These are phyloP conservation scores for Leucocoprinus birnbaumii DNA, from an alignment of 768 basidiomycete species.

Conservation along the genomic window DNA sequence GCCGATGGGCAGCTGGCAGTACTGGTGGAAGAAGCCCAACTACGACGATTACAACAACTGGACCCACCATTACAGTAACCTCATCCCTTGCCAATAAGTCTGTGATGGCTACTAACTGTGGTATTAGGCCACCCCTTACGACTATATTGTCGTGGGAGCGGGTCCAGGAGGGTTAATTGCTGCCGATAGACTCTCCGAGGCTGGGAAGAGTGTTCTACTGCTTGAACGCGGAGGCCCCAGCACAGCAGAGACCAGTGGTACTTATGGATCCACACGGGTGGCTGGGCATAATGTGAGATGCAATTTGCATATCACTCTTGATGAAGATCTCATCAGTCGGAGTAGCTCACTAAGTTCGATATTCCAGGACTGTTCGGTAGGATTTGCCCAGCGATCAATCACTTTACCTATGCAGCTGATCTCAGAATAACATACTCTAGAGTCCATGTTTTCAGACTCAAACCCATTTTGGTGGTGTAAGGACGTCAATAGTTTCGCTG, in stretches of 20 bases:
- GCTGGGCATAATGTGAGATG: background rate
- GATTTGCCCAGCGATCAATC: background rate
- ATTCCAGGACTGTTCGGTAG: conserved; percentile 55
- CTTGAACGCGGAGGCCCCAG: conserved; percentile 65
- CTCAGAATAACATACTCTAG: conserved; percentile 20
- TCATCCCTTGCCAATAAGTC: background rate
- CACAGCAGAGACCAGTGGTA: conserved; percentile 56
- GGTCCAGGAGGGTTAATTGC: conserved; percentile 58
- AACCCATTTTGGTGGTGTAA: conserved; percentile 67
- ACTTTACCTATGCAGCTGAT: background rate
- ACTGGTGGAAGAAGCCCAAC: conserved; percentile 35
- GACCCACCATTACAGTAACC: conserved; percentile 23
- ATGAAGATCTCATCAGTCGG: background rate
- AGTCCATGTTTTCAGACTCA: conserved; percentile 59
- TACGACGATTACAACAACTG: conserved; percentile 31
- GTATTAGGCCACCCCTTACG: conserved; percentile 35
- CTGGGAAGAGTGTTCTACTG: conserved; percentile 61
- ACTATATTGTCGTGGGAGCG: conserved; percentile 56
- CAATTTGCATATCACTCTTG: background rate
- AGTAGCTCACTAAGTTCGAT: conserved; percentile 53
- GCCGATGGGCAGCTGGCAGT: conserved; percentile 46
- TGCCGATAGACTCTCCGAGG: conserved; percentile 57
- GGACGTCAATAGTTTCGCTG: conserved; percentile 61
- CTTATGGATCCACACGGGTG: conserved; percentile 47
- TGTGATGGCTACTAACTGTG: background rate